phyloP scores from a whole-genome alignment of 2,329 filamentous ascomycete genomes.

The Plectosphaerella sp. region DNA sequence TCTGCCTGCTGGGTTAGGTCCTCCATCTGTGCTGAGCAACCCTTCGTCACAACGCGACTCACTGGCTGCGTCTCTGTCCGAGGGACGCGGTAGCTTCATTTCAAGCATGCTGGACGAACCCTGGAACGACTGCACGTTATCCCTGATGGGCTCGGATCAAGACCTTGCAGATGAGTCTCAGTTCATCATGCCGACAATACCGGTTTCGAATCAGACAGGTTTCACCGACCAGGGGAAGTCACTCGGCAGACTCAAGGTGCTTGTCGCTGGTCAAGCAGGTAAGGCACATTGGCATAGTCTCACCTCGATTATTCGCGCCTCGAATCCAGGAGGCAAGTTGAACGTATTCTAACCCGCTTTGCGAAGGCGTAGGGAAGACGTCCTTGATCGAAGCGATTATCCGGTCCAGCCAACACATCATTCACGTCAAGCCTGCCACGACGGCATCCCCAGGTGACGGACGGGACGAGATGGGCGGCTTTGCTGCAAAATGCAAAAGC shows the following conservation, averaged over 20 bases:
- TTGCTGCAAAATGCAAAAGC: conserved; percentile 3
- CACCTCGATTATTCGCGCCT: too few relatives aligned
- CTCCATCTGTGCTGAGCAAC: conserved; percentile 39
- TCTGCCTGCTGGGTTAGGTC: conserved; percentile 24
- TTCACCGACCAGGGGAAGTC: conserved; percentile 84
- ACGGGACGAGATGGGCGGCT: not conserved
- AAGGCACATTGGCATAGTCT: conserved; percentile 12
- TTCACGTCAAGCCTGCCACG: conserved; percentile 74
- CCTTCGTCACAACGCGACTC: conserved; percentile 49
- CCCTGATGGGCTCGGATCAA: conserved; percentile 14
- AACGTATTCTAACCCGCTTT: conserved; percentile 8
- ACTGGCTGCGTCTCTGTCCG: conserved; percentile 42
- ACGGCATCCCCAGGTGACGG: conserved; percentile 16
- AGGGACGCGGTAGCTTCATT: conserved; percentile 24
- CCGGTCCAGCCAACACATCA: conserved; percentile 83
- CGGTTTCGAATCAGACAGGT: conserved; percentile 81
- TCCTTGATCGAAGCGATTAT: conserved; percentile 85
- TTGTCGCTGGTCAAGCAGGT: conserved; percentile 78
- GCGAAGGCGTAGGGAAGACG: conserved; percentile 76
- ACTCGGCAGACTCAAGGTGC: conserved; percentile 82
- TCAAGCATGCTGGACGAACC: conserved; percentile 12
- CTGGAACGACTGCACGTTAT: conserved; percentile 1
- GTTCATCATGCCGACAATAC: conserved; percentile 96
- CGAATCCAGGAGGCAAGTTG: not conserved
- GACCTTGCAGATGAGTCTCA: conserved; percentile 55